Evolutionary conservation across 2,329 filamentous ascomycete genomes (phyloP), one percentile per base, ranked within the genome.

Genomic region (Calonectria pseudoturangicola): DNA sequence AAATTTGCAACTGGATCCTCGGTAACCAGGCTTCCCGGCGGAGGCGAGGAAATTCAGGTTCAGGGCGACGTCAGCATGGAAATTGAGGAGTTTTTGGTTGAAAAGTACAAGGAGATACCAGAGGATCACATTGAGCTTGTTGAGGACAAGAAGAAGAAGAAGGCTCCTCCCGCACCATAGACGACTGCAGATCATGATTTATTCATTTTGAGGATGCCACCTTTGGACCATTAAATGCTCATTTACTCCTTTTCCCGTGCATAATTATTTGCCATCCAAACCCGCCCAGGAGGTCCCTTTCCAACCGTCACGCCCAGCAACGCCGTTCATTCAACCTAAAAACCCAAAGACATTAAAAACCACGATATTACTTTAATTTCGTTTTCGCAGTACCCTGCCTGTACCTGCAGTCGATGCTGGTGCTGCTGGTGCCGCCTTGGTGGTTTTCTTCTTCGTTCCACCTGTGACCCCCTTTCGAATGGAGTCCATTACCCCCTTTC

Each of bases 1-100:
- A 98, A 98, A 86, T 98, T 99, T 82, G 97, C 97, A 36, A 98
- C 97, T 12, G 97, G 97, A 0, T 93, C 93, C 18, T 96, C 93
- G 54, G 97, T 99, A 54, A 98, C 96, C 10, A 98, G 98, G 87
- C 91, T 94, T 1, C 90, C 95, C 0, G 92, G 92, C 68, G 95
- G 95, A 27, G 94, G 94, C 21, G 97, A 99, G 85, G 97, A 98
- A 86, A 98, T 99, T 83, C 97, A 98, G 5, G 95, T 99, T 25
- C 97, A 99, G 86, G 97, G 97, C 41, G 97, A 99, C 86, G 92
- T 99, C 74, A 98, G 95, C 83, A 94, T 97, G 80, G 97, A 99
- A 86, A 93, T 99, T 76, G 91, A 94, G 81, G 97, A 98, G 83
- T 98, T 96, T 87, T 86, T 99, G 81, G 83, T 94, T 75, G 95